Evolutionary conservation across 2,329 filamentous ascomycete genomes (phyloP).

Genomic region (Fusarium nodosum): DNA sequence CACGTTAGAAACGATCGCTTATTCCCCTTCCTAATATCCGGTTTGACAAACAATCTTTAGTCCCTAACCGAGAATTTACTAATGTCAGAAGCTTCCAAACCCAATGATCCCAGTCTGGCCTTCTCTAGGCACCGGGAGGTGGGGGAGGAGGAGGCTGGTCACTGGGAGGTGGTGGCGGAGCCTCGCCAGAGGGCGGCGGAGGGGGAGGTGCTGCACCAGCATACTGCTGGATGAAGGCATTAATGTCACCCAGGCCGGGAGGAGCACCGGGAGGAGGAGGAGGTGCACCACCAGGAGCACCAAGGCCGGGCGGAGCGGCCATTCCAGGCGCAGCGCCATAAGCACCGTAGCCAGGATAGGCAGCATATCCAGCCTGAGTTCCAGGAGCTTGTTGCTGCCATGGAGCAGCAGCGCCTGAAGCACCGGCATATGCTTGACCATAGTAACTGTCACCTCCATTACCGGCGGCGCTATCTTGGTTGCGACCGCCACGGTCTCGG

Average conservation of each 20-base stretch:
- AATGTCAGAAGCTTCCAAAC: conserved; percentile 20
- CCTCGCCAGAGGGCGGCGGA: conserved; percentile 68
- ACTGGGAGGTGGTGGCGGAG: conserved; percentile 74
- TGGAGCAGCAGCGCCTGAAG: conserved; percentile 54
- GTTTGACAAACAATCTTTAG: conserved; percentile 16
- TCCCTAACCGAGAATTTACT: conserved; percentile 15
- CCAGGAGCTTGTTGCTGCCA: conserved; percentile 71
- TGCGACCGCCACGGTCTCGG: conserved; percentile 69
- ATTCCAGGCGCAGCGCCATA: conserved; percentile 64
- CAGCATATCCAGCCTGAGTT: conserved; percentile 69
- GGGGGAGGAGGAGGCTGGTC: conserved; percentile 75
- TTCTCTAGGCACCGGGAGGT: conserved; percentile 64
- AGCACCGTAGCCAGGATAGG: conserved; percentile 62
- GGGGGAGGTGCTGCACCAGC: conserved; percentile 68
- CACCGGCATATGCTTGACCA: conserved; percentile 50
- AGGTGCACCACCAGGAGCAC: conserved; percentile 63
- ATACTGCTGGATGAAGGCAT: conserved; percentile 77
- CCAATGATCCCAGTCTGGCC: conserved; percentile 19
- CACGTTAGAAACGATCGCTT: conserved; percentile 34
- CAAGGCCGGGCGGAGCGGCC: conserved; percentile 59
- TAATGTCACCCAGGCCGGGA: conserved; percentile 70
- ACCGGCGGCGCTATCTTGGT: conserved; percentile 56
- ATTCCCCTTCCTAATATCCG: conserved; percentile 10
- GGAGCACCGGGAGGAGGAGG: conserved; percentile 60
- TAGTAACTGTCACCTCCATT: conserved; percentile 51